Base-by-base conservation (phyloP, 2,329 filamentous ascomycete species). In the Pestalotiopsis sp. region DNA sequence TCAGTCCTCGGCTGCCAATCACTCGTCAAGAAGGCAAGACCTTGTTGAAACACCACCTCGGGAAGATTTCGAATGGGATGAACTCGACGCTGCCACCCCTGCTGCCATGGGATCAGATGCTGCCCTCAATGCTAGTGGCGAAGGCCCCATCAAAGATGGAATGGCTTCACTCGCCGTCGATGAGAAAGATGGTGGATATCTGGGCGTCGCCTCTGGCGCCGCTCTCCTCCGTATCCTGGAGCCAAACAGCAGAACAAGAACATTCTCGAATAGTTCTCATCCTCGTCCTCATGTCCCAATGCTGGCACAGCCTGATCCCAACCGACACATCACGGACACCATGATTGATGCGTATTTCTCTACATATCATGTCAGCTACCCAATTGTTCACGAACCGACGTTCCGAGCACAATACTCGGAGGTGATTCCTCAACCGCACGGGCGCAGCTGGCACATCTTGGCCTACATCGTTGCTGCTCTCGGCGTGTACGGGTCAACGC, bases 141-240 rank as follows among this genome's bases (percentile, higher is more conserved):
- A 76, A 25, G 75, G 74, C 4, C 77, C 77, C 1, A 74, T 79
- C 13, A 73, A 78, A n/a, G 80, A 81, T 61, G 80, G 80, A 12
- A 81, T 81, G 79, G 79, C 80, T 1, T 78, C 79, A 4, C 69
- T 81, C 4, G 77, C 78, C 1, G 76, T 81, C 20, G 74, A 75
- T 23, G 78, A 80, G 56, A 74, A 76, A 7, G 79, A 83, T 38
- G 78, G 78, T 1, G 84, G 83, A 4, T 85, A 85, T 72, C 78
- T 85, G 9, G 84, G 83, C 1, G 78, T 83, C 0, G 82, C 81
- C 1, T 85, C 82, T 5, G 83, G 83, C 1, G 83, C 82, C 17
- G 83, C 83, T 2, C 79, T 85, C 68, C 71, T 84, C 17, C 78
- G 82, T 4, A 73, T 80, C 6, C 72, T 80, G 6, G 79, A 80